A percentile compares a stretch with the other conserved stretches of the same genome.
Evolutionary conservation across 2,329 filamentous ascomycete genomes (phyloP).

Genomic region (Xylaria multiplex): DNA sequence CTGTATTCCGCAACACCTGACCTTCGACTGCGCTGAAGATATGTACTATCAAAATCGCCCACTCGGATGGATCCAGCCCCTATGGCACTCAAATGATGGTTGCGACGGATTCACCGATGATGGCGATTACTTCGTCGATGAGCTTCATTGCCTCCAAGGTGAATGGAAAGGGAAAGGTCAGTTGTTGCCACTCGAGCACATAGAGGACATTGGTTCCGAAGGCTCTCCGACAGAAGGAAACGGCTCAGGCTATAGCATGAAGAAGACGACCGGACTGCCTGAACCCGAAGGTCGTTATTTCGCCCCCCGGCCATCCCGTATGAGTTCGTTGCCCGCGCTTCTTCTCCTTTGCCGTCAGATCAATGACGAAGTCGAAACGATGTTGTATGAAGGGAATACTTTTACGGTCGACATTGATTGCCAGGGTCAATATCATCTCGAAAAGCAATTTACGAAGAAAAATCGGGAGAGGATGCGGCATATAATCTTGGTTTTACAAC

Average conservation of each 20-base stretch:
- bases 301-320: background rate
- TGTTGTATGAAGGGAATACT: constrained; percentile 25
- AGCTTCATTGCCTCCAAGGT: background rate
- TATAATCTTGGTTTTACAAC: constrained; percentile 18
- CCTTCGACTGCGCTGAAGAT: constrained; percentile 21
- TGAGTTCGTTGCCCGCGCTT: constrained; percentile 22
- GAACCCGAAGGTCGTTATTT: background rate
- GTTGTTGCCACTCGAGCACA: background rate
- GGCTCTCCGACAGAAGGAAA: background rate
- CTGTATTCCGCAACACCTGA: constrained; percentile 23
- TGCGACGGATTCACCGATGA: constrained; percentile 9
- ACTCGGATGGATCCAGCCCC: constrained; percentile 16
- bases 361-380: constrained; percentile 24
- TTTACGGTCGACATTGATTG: constrained; percentile 20
- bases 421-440: constrained; percentile 6
- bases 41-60: constrained; percentile 30
- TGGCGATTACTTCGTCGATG: background rate
- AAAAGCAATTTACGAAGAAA: constrained; percentile 16
- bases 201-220: constrained; percentile 3
- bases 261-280: background rate
- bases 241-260: background rate
- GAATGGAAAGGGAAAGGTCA: constrained; percentile 14
- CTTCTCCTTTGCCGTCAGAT: constrained; percentile 30
- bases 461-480: constrained; percentile 23
- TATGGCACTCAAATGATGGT: constrained; percentile 15